Conservation (phyloP, 768 basidiomycete genomes). For the Termitomyces bulborhizus region DNA sequence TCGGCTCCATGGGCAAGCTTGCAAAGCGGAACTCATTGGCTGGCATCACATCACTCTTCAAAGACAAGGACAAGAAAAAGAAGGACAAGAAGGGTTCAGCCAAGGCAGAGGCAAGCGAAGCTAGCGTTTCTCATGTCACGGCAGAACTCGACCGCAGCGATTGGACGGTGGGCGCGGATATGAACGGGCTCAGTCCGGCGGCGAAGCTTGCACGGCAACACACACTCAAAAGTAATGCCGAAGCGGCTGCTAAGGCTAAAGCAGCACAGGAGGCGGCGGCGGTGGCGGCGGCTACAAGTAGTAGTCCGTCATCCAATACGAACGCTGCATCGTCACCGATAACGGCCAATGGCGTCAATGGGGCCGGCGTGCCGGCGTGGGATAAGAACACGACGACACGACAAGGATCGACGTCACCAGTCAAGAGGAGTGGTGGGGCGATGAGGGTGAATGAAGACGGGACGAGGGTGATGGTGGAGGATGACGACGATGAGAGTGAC, state of each 20-base stretch:
- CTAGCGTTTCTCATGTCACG: slow-evolving; percentile 72
- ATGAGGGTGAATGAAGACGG: slow-evolving; percentile 60
- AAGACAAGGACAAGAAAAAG: slow-evolving; percentile 69
- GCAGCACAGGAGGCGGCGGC: slow-evolving; percentile 45
- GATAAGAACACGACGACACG: slow-evolving; percentile 74
- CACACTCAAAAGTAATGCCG: slow-evolving; percentile 83
- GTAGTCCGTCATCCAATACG: slow-evolving; percentile 22
- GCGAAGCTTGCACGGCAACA: slow-evolving; percentile 88
- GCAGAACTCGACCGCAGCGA: slow-evolving; percentile 79
- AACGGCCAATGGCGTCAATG: slow-evolving; percentile 22
- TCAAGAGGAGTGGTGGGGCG: slow-evolving; percentile 28
- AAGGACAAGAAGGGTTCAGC: slow-evolving; percentile 41
- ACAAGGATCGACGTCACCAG: slow-evolving; percentile 40
- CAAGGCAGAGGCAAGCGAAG: slow-evolving; percentile 51
- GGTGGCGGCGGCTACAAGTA: slow-evolving; percentile 28
- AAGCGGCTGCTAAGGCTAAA: slow-evolving; percentile 63
- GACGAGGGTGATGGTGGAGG: slow-evolving; percentile 57
- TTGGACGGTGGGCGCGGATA: slow-evolving; percentile 50
- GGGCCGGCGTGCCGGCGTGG: slow-evolving; percentile 58
- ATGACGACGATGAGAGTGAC: slow-evolving; percentile 60
- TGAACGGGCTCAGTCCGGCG: slow-evolving; percentile 83
- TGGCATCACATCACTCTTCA: slow-evolving; percentile 91
- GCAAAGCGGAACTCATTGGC: slow-evolving; percentile 85
- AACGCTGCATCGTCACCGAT: slow-evolving; percentile 14
- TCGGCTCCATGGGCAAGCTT: slow-evolving; percentile 85